Evolutionary conservation across 176 grass and related monocot species (phyloP), one percentile per base, ranked within the genome.

Genomic region (Hyparrhenia diplandra): DNA sequence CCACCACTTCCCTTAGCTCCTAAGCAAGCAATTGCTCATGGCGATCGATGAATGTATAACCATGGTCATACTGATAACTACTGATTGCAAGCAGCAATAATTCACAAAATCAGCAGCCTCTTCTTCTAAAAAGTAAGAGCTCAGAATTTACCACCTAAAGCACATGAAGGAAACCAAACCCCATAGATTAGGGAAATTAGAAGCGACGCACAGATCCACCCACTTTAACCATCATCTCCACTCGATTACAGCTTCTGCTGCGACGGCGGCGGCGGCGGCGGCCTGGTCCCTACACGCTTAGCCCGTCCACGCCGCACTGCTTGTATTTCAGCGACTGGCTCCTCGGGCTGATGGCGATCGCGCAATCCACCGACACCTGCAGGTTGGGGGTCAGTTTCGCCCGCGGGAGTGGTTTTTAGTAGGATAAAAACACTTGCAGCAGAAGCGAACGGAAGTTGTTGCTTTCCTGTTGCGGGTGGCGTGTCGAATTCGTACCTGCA

Each of bases 291-390:
- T 90, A 97, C 70, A 98, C 85, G 67, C 93, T 95, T 27, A 98
- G 70, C 58, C 95, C 92, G 77, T 98, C 95, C 28, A 98, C 95
- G 64, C 95, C 92, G 60, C 95, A 98, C 59, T 94, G 95, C 88
- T 98, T 94, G 86, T 98, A 95, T 41, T 91, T 98, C 62, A 98
- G 67, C 17, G 95, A 94, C 85, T 95, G 95, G 84, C 82, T 91
- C 82, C 67, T 94, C 21, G 95, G 95, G 37, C 95, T 98, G 80
- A 98, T 98, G 73, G 84, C 88, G 82, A 98, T 98, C 75, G 87
- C 88, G 78, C 95, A 98, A 60, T 94, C 95, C 86, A 98, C 90
- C 59, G 95, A 95, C 69, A 94, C 95, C 95, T 98, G 75, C 46
- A 30, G 40, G 24, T 46, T 8, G 2, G 2, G 71, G 82, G 30